Evolutionary conservation across 805 yeast species (phyloP).

Genomic region (Spathaspora arborariae): DNA sequence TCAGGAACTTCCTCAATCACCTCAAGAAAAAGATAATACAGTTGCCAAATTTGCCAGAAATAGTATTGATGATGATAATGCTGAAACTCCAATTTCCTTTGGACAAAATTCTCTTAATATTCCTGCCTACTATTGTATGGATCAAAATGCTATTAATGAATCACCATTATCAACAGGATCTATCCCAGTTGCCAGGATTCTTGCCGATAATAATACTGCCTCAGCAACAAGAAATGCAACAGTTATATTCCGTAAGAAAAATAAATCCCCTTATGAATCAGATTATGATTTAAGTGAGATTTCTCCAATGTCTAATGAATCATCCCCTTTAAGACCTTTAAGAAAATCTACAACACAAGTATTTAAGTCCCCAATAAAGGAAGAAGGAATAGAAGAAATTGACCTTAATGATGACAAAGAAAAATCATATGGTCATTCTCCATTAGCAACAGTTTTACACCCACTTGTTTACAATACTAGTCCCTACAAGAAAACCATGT

Average conservation of each 20-base stretch:
- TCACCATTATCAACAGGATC: not conserved
- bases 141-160: not conserved
- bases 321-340: not conserved
- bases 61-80: slow-evolving; percentile 9
- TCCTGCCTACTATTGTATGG: not conserved
- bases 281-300: slow-evolving; percentile 4
- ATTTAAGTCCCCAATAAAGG: not conserved
- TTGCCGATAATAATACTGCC: not conserved
- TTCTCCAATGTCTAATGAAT: slow-evolving; percentile 3
- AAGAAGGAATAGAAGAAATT: not conserved
- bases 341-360: not conserved
- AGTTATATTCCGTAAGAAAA: slow-evolving; percentile 7
- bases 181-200: not conserved
- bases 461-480: not conserved
- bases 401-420: not conserved
- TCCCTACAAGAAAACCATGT: not conserved
- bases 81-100: slow-evolving; percentile 7
- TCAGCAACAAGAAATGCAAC: slow-evolving; percentile 4
- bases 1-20: slow-evolving; percentile 1
- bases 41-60: not conserved
- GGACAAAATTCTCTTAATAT: not conserved
- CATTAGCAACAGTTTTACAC: slow-evolving; percentile 1
- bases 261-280: not conserved
- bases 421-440: not conserved
- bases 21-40: not conserved